These are phyloP conservation scores for Kluyveromyces sp. DNA, from an alignment of 1,139 yeast species.

Conservation along the genomic window DNA sequence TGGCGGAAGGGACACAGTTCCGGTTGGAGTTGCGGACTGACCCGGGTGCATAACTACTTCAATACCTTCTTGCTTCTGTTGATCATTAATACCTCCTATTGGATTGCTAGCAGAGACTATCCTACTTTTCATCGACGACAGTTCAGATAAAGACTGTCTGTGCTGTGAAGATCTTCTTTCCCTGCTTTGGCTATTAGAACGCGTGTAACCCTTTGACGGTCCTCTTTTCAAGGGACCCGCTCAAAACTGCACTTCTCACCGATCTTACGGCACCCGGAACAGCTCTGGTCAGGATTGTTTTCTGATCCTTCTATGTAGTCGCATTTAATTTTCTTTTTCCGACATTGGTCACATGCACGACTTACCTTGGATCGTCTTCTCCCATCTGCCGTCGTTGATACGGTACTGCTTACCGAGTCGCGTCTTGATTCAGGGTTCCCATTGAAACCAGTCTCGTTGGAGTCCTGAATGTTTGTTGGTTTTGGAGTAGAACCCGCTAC, in stretches of 20 bases:
- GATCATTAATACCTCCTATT: background rate
- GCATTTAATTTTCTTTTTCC: conserved; percentile 57
- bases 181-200: conserved; percentile 8
- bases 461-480: background rate
- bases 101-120: background rate
- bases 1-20: conserved; percentile 21
- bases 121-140: background rate
- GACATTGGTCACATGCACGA: conserved; percentile 34
- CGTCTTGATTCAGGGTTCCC: background rate
- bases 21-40: background rate
- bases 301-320: conserved; percentile 36
- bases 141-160: background rate
- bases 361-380: conserved; percentile 17
- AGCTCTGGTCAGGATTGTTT: conserved; percentile 32
- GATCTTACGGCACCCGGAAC: conserved; percentile 51
- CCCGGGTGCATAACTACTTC: background rate
- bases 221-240: conserved; percentile 64
- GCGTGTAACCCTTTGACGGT: conserved; percentile 58
- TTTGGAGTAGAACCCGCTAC: background rate
- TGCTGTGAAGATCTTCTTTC: conserved; percentile 2
- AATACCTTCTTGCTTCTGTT: background rate
- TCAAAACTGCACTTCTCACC: conserved; percentile 54
- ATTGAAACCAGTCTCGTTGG: background rate
- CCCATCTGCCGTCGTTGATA: conserved; percentile 2
- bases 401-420: conserved; percentile 2